Evolutionary conservation across 169 alveolate species (phyloP).

Genomic region (Babesia gibsoni): DNA sequence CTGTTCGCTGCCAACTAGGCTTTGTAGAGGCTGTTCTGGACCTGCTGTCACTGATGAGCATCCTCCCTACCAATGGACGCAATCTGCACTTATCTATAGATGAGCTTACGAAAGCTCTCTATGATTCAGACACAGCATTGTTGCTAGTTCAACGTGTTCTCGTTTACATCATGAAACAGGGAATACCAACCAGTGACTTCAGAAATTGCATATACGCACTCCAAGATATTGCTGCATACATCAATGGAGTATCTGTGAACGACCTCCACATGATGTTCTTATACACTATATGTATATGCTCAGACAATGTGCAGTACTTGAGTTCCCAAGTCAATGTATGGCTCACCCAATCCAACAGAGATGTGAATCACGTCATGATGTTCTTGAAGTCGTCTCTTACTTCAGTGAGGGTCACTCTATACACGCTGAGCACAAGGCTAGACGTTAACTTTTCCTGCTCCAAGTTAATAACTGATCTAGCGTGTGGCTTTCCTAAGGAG

Average conservation of each 20-base stretch:
- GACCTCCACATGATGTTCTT: conserved; percentile 37
- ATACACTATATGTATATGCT: conserved; percentile 27
- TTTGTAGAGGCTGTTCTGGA: conserved; percentile 47
- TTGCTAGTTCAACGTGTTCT: conserved; percentile 31
- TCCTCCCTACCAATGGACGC: background rate
- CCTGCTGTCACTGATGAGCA: conserved; percentile 9
- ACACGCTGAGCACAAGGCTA: conserved; percentile 2
- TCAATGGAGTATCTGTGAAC: background rate
- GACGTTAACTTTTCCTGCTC: background rate
- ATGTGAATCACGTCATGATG: background rate
- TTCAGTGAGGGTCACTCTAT: conserved; percentile 1
- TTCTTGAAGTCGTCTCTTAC: conserved; percentile 1
- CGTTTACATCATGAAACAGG: conserved; percentile 7
- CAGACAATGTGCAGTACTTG: conserved; percentile 18
- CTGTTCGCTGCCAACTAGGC: conserved; percentile 14
- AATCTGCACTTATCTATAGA: background rate
- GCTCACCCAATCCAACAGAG: conserved; percentile 10
- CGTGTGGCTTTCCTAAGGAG: background rate
- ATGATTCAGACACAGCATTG: background rate
- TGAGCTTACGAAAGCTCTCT: conserved; percentile 29
- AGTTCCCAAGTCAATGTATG: conserved; percentile 16
- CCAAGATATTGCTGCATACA: conserved; percentile 12
- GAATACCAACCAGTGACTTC: conserved; percentile 18
- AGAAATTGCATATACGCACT: conserved; percentile 30
- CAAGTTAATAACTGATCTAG: background rate